Percentiles rank a stretch among this genome's conserved stretches.
These are phyloP conservation scores for Hanseniaspora guilliermondii DNA, from an alignment of 805 yeast species.

Conservation along the genomic window DNA sequence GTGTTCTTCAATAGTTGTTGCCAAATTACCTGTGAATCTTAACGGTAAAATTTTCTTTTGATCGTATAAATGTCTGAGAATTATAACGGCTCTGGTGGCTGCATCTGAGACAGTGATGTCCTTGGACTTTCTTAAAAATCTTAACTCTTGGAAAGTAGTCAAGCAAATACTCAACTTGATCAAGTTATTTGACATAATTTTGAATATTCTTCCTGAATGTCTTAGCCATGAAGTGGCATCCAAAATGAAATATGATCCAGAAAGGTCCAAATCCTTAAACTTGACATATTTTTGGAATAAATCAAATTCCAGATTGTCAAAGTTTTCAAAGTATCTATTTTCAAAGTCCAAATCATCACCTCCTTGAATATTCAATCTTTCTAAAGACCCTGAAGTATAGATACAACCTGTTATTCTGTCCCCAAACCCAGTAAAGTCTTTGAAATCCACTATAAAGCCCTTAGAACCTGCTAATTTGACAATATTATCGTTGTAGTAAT, in stretches of 20 bases:
- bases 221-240: conserved; percentile 75
- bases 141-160: conserved; percentile 64
- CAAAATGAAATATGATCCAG: conserved; percentile 39
- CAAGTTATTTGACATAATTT: conserved; percentile 49
- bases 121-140: conserved; percentile 56
- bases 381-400: conserved; percentile 24
- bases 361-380: conserved; percentile 17
- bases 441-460: conserved; percentile 21
- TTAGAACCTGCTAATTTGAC: conserved; percentile 27
- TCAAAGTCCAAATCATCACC: conserved; percentile 17
- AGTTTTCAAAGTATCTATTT: conserved; percentile 11
- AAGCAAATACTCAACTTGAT: conserved; percentile 55
- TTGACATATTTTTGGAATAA: conserved; percentile 10
- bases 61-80: conserved; percentile 51
- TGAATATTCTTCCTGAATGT: conserved; percentile 65
- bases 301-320: conserved; percentile 12
- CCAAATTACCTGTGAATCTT: conserved; percentile 57
- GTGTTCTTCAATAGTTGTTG: conserved; percentile 57
- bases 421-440: conserved; percentile 27
- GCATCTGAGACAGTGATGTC: conserved; percentile 68
- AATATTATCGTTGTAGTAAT: conserved; percentile 21
- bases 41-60: conserved; percentile 46
- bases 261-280: not conserved
- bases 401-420: conserved; percentile 26
- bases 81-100: conserved; percentile 68